phyloP scores from a whole-genome alignment of 2,329 filamentous ascomycete species.

The Cadophora sp. region DNA sequence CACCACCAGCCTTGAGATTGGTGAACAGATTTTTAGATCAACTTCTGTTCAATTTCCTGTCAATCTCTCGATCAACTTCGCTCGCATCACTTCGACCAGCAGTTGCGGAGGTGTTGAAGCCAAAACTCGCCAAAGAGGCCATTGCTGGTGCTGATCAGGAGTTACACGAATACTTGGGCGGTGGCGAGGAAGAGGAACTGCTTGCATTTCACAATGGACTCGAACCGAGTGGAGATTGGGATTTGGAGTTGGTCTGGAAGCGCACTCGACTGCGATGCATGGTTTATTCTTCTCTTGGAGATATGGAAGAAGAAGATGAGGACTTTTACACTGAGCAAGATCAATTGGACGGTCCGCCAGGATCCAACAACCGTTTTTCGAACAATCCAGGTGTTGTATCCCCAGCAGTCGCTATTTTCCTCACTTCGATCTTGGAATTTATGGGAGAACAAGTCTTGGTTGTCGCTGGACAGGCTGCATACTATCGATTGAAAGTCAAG shows the following conservation, averaged over 20 bases:
- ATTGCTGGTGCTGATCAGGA: constrained; percentile 86
- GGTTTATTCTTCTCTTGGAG: constrained; percentile 96
- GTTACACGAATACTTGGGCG: constrained; percentile 85
- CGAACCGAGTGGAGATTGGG: constrained; percentile 70
- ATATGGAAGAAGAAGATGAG: constrained; percentile 98
- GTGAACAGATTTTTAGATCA: constrained; percentile 95
- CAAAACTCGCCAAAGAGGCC: constrained; percentile 84
- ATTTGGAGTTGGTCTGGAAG: constrained; percentile 94
- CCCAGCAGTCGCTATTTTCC: constrained; percentile 91
- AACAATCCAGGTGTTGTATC: constrained; percentile 72
- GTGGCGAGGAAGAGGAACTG: constrained; percentile 75
- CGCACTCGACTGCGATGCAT: constrained; percentile 91
- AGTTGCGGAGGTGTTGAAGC: constrained; percentile 85
- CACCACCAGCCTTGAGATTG: constrained; percentile 73
- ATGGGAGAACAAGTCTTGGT: constrained; percentile 90
- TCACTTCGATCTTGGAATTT: constrained; percentile 93
- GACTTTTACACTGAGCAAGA: constrained; percentile 87
- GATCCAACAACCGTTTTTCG: constrained; percentile 61
- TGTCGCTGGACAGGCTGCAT: constrained; percentile 86
- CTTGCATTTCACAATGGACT: constrained; percentile 59
- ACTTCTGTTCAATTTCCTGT: constrained; percentile 89
- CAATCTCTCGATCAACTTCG: constrained; percentile 77
- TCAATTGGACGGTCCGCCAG: constrained; percentile 65
- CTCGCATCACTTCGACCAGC: constrained; percentile 79
- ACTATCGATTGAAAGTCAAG: constrained; percentile 66